Percentiles rank a stretch among this genome's conserved stretches.
Evolutionary conservation across 2,329 filamentous ascomycete species (phyloP).

Genomic region (Arthrocladium fulminans): DNA sequence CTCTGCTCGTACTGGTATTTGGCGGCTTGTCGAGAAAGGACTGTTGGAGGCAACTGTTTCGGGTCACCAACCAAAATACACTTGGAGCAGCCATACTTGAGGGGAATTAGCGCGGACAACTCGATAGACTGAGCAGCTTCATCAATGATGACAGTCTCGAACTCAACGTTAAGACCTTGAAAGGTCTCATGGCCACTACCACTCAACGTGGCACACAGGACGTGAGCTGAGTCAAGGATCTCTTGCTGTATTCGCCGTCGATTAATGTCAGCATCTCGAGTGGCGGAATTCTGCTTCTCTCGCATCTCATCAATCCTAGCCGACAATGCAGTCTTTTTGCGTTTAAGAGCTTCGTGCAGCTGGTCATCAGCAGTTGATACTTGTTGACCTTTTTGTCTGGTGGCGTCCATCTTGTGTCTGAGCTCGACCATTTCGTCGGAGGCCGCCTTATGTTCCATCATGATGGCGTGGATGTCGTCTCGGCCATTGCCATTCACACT

Average conservation of each 20-base stretch:
- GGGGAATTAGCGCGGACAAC: conserved; percentile 85
- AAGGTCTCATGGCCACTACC: conserved; percentile 98
- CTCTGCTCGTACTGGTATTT: conserved; percentile 94
- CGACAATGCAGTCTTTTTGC: conserved; percentile 66
- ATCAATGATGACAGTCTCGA: conserved; percentile 96
- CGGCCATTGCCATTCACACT: conserved; percentile 36
- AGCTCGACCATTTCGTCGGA: conserved; percentile 60
- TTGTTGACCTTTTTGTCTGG: conserved; percentile 44
- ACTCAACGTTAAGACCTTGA: conserved; percentile 85
- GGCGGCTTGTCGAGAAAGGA: conserved; percentile 86
- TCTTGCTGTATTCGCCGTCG: conserved; percentile 79
- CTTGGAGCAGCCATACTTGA: conserved; percentile 95
- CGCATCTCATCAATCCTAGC: conserved; percentile 78
- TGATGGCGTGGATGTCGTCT: conserved; percentile 56
- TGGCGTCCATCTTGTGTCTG: conserved; percentile 62
- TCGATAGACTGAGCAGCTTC: conserved; percentile 98
- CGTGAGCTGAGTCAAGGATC: conserved; percentile 80
- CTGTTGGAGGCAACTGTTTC: conserved; percentile 91
- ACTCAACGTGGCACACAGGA: conserved; percentile 90
- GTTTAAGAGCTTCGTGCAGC: conserved; percentile 68
- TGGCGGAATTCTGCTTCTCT: conserved; percentile 71
- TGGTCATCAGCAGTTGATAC: conserved; percentile 52
- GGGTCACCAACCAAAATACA: conserved; percentile 96
- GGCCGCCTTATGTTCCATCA: conserved; percentile 54
- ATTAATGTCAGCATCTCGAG: conserved; percentile 77